phyloP scores from a whole-genome alignment of 1,139 yeast genomes.

The Suhomyces coccinellae region DNA sequence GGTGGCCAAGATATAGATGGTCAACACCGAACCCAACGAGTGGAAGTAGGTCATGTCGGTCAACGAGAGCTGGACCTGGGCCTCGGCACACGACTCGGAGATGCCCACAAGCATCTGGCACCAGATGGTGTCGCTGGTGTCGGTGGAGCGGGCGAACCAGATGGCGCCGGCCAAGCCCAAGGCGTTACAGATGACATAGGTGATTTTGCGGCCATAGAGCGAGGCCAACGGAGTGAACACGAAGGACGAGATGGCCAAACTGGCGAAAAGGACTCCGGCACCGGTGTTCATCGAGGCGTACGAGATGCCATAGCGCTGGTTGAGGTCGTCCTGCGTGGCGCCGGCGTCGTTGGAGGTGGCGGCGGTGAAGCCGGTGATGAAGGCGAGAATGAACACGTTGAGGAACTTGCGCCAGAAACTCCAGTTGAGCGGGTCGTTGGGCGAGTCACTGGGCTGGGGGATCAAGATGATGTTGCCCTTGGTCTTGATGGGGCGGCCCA shows the following conservation, averaged over 20 bases:
- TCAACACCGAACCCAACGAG: conserved; percentile 41
- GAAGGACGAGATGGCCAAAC: conserved; percentile 34
- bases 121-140: conserved; percentile 34
- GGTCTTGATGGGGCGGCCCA: conserved; percentile 13
- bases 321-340: conserved; percentile 38
- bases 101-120: conserved; percentile 39
- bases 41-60: conserved; percentile 37
- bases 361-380: conserved; percentile 36
- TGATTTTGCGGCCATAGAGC: conserved; percentile 34
- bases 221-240: conserved; percentile 36
- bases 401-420: conserved; percentile 22
- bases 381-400: conserved; percentile 23
- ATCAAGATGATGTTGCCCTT: conserved; percentile 39
- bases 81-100: conserved; percentile 36
- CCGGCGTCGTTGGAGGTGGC: conserved; percentile 40
- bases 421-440: conserved; percentile 62
- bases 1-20: conserved; percentile 38
- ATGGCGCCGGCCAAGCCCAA: conserved; percentile 32
- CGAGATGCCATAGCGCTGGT: conserved; percentile 31
- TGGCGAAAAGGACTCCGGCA: conserved; percentile 38
- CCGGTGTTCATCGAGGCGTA: conserved; percentile 39
- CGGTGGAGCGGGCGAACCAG: conserved; percentile 33
- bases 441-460: conserved; percentile 59
- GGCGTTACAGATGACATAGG: conserved; percentile 31
- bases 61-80: conserved; percentile 39